These are phyloP conservation scores for Naegleria fowleri DNA, from an alignment of 208 protist genomes.

Conservation along the genomic window DNA sequence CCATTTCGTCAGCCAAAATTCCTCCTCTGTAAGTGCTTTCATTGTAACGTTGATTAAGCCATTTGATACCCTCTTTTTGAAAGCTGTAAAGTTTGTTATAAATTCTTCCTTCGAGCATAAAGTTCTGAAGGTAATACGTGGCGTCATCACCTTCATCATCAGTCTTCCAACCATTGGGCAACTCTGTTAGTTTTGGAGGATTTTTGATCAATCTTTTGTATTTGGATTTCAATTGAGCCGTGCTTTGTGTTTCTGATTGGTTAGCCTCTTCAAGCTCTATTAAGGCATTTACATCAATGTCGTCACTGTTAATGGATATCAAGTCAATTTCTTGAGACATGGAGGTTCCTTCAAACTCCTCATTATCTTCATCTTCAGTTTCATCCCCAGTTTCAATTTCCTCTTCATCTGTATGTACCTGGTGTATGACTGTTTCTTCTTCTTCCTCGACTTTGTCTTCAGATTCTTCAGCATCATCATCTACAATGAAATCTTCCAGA, in stretches of 20 bases:
- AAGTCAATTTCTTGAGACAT: background rate
- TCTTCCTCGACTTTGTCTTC: background rate
- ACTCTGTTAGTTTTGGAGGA: background rate
- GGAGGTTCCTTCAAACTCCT: background rate
- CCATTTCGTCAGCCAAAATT: slow-evolving; percentile 83
- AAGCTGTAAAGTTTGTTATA: background rate
- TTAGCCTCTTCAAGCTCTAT: background rate
- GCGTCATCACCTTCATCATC: background rate
- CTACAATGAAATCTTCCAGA: background rate
- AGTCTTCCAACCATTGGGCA: background rate
- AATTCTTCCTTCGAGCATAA: background rate
- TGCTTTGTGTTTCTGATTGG: background rate
- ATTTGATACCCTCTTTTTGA: slow-evolving; percentile 74
- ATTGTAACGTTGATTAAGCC: slow-evolving; percentile 44
- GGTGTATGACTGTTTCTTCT: background rate
- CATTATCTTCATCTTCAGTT: background rate
- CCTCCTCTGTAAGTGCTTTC: slow-evolving; percentile 39
- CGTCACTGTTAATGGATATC: background rate
- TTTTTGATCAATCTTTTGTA: no score
- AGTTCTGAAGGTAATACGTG: background rate
- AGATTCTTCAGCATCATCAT: background rate
- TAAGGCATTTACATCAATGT: background rate
- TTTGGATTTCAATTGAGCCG: no score
- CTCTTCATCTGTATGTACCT: background rate
- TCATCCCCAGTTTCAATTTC: background rate